Evolutionary conservation across 2,329 filamentous ascomycete genomes (phyloP).

Genomic region (Elsinoe batatas): DNA sequence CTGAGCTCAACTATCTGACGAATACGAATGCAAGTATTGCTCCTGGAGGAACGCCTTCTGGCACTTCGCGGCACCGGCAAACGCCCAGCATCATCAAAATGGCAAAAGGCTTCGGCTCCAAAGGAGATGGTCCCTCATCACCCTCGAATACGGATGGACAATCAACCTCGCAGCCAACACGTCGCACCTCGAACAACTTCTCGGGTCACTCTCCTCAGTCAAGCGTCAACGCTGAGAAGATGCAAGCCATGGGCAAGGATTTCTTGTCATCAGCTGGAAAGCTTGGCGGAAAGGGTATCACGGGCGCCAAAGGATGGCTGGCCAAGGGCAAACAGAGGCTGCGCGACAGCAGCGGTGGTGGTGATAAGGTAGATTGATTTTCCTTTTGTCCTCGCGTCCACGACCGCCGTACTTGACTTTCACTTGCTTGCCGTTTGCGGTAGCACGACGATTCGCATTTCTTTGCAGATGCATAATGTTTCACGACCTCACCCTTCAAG

Average conservation of each 20-base stretch:
- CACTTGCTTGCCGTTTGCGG: neutral
- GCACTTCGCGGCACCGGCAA: constrained; percentile 18
- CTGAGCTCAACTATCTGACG: constrained; percentile 40
- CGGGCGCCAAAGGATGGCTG: constrained; percentile 82
- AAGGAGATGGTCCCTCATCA: constrained; percentile 7
- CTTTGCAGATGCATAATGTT: neutral
- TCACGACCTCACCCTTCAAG: neutral
- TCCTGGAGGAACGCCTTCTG: neutral
- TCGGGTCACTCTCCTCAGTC: constrained; percentile 10
- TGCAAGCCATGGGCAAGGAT: constrained; percentile 80
- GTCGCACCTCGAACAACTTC: constrained; percentile 4
- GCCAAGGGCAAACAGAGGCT: constrained; percentile 86
- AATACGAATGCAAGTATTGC: constrained; percentile 13
- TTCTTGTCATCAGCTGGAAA: constrained; percentile 72
- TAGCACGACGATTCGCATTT: neutral
- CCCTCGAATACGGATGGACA: neutral
- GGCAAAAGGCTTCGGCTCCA: constrained; percentile 14
- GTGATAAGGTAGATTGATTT: constrained; percentile 73
- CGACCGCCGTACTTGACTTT: constrained; percentile 11
- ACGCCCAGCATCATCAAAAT: constrained; percentile 22
- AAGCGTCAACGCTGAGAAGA: constrained; percentile 26
- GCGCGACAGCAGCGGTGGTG: constrained; percentile 48
- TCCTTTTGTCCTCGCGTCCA: constrained; percentile 25
- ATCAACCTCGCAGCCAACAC: neutral
- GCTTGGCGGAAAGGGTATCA: constrained; percentile 57